Evolutionary conservation across 805 yeast genomes (phyloP).

Genomic region (Wickerhamomyces ciferrii): DNA sequence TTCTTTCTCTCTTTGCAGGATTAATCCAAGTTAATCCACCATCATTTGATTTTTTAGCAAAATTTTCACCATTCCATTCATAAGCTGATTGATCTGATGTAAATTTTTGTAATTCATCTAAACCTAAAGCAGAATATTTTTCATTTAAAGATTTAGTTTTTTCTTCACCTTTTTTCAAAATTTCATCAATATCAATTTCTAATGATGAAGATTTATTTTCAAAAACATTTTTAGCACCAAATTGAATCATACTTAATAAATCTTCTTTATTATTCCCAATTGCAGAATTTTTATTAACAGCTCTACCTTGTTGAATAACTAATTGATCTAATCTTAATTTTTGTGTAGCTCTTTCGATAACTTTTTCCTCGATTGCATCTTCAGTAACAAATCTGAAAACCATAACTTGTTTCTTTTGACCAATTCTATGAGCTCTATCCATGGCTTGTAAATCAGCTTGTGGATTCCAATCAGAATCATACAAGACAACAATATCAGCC

Average conservation of each 20-base stretch:
- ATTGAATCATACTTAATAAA: conserved; percentile 91
- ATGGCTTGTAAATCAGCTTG: conserved; percentile 97
- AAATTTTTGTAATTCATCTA: conserved; percentile 91
- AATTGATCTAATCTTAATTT: conserved; percentile 88
- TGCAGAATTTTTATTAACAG: conserved; percentile 39
- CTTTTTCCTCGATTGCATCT: conserved; percentile 94
- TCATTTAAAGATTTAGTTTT: conserved; percentile 76
- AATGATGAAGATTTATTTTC: conserved; percentile 36
- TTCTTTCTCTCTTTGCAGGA: conserved; percentile 71
- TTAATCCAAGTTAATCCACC: conserved; percentile 57
- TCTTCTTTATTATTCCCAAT: conserved; percentile 75
- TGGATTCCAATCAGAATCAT: conserved; percentile 97
- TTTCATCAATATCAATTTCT: conserved; percentile 74
- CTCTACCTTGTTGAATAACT: conserved; percentile 90
- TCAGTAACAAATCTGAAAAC: conserved; percentile 93
- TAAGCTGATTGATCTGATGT: conserved; percentile 86
- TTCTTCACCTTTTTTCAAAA: conserved; percentile 74
- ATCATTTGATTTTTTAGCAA: conserved; percentile 36
- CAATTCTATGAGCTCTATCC: conserved; percentile 98
- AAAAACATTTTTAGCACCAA: conserved; percentile 88
- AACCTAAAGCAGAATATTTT: conserved; percentile 78
- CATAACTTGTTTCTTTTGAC: conserved; percentile 92
- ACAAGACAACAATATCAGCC: conserved; percentile 85
- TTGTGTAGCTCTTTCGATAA: conserved; percentile 92
- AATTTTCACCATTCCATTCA: conserved; percentile 92